Percentiles rank a stretch among this genome's conserved stretches.
phyloP scores from a whole-genome alignment of 108 stramenopile genomes.

The Skeletonema tropicum region DNA sequence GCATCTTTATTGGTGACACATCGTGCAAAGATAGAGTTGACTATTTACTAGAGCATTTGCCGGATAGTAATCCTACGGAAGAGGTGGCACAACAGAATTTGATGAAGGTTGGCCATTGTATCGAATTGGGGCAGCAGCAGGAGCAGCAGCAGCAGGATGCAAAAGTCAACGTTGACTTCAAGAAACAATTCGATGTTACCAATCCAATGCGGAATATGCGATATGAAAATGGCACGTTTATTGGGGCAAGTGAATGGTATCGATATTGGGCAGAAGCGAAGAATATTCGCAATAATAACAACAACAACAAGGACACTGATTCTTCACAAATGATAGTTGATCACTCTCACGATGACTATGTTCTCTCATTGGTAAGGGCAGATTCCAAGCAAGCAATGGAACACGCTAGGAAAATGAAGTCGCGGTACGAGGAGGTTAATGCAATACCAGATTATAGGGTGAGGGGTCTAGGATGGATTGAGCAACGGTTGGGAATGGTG shows the following conservation, averaged over 20 bases:
- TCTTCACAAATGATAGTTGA: not conserved
- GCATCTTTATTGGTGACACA: too few relatives aligned
- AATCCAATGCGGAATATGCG: not conserved
- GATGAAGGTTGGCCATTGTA: too few relatives aligned
- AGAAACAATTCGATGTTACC: not conserved
- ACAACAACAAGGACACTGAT: not conserved
- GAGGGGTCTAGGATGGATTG: slow-evolving; percentile 31
- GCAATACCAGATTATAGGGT: slow-evolving; percentile 28
- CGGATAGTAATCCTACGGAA: too few relatives aligned
- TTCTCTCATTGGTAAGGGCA: not conserved
- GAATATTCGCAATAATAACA: not conserved
- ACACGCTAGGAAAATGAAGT: slow-evolving; percentile 16
- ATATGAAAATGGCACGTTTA: slow-evolving; percentile 1
- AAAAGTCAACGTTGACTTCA: not conserved
- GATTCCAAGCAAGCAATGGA: not conserved
- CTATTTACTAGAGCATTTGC: too few relatives aligned
- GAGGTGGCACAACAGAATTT: too few relatives aligned
- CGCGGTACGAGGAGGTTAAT: slow-evolving; percentile 7
- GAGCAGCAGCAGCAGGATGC: not conserved
- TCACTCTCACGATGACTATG: not conserved
- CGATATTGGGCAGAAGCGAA: not conserved
- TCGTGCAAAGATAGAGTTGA: too few relatives aligned
- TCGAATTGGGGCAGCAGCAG: too few relatives aligned
- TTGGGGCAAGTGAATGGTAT: slow-evolving; percentile 5
- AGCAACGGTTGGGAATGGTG: slow-evolving; percentile 24